phyloP scores from a whole-genome alignment of 2,329 filamentous ascomycete species.

The Daldinia sp. region DNA sequence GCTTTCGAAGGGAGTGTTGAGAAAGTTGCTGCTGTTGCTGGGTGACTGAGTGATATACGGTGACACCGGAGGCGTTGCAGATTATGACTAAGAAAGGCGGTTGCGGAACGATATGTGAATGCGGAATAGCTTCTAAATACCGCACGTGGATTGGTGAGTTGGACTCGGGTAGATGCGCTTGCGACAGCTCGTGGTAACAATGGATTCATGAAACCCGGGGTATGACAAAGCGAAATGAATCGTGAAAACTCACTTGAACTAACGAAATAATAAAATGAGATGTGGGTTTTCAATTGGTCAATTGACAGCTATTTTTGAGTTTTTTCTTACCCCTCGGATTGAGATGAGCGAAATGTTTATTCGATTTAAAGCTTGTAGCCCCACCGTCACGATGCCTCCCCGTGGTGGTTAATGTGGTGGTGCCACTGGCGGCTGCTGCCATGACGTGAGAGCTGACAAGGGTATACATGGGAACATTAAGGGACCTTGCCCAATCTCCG shows the following conservation, averaged over 20 bases:
- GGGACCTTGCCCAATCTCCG: slow-evolving; percentile 26
- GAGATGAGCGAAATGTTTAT: background rate
- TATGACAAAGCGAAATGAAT: background rate
- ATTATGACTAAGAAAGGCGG: background rate
- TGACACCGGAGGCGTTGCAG: background rate
- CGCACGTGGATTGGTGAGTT: slow-evolving; percentile 28
- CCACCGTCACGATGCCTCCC: slow-evolving; percentile 29
- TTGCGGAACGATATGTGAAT: background rate
- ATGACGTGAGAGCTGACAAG: slow-evolving; percentile 26
- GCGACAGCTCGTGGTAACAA: slow-evolving; percentile 22
- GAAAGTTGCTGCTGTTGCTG: background rate
- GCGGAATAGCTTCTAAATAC: slow-evolving; percentile 28
- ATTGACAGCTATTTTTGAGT: background rate
- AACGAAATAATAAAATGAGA: background rate
- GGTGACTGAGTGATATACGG: slow-evolving; percentile 7
- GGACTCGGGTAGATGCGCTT: slow-evolving; percentile 24
- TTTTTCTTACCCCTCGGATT: background rate
- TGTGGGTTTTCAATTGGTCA: background rate
- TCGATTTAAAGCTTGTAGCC: slow-evolving; percentile 19
- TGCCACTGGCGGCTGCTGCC: slow-evolving; percentile 18
- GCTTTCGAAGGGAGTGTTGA: slow-evolving; percentile 6
- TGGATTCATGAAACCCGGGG: slow-evolving; percentile 32
- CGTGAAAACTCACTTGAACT: background rate
- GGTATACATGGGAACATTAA: slow-evolving; percentile 6
- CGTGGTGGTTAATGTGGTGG: slow-evolving; percentile 20